Base-by-base conservation (phyloP, 2,329 filamentous ascomycete species). In the Mariannaea sp. region DNA sequence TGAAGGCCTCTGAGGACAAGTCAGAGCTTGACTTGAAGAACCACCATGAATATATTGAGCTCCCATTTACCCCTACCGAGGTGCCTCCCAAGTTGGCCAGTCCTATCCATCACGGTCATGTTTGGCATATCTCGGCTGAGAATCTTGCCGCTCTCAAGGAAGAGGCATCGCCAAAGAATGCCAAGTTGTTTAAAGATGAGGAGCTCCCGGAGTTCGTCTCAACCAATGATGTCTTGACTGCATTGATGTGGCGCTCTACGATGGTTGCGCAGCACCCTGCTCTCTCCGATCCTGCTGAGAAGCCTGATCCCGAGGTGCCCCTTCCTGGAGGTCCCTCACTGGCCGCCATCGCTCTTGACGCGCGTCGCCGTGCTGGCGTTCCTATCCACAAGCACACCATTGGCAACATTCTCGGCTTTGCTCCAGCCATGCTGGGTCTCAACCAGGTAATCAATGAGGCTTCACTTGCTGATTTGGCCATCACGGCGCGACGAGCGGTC, bases 171-270 rank as follows among this genome's bases (percentile, higher is more conserved):
- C 53, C 42, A 3, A 49, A 45, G 41, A 55, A 55, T 27, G 53
- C 48, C 8, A 55, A 55, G 38, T 19, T 55, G 26, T 22, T 52
- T 7, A 55, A 44, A 48, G 48, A 33, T 12, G 42, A 48, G 30
- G 30, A 50, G 10, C 52, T 55, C 5, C 53, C 53, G 7, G 38
- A 30, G 7, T 55, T 52, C 32, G 38, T 51, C 16, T 55, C 53
- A 4, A 55, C 53, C 38, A 55, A 55, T 20, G 53, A 55, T 17
- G 53, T 48, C 38, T 22, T 55, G 16, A 55, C 53, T 9, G 53
- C 53, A 10, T 38, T 55, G 35, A 55, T 55, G n/a, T 55, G 53
- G 53, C 53, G 42, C 2, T 41, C 47, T n/a, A 55, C 53, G 29
- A 51, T 55, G 53, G 33, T 36, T 26, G 53, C 53, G 12, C 47